These are phyloP conservation scores for Fusarium cyanostomum DNA, from an alignment of 2,329 filamentous ascomycete genomes.

Conservation along the genomic window DNA sequence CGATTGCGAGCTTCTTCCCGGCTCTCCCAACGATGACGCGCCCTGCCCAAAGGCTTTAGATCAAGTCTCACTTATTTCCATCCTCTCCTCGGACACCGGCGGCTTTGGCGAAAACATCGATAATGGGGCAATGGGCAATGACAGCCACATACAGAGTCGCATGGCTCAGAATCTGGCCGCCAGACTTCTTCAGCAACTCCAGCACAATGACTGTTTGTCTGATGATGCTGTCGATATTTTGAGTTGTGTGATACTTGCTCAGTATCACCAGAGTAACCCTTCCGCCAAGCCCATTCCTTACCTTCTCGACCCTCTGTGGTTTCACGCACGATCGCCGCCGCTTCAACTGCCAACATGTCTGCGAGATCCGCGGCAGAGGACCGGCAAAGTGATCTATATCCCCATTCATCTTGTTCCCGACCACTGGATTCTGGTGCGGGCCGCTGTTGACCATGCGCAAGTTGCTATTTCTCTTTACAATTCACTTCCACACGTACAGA, in stretches of 20 bases:
- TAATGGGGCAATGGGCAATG: not conserved
- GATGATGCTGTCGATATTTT: not conserved
- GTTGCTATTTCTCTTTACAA: not conserved
- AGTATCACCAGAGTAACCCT: not conserved
- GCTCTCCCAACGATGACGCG: not conserved
- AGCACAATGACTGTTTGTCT: not conserved
- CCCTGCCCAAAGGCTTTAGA: not conserved
- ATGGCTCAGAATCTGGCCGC: not conserved
- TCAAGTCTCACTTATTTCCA: not conserved
- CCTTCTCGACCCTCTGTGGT: not conserved
- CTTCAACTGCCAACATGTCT: not conserved
- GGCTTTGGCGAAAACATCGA: not conserved
- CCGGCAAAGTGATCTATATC: not conserved
- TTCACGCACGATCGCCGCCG: not conserved
- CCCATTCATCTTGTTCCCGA: not conserved
- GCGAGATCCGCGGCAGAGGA: not conserved
- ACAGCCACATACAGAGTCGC: not conserved
- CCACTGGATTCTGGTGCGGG: not conserved
- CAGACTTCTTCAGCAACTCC: not conserved
- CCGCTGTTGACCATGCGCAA: not conserved
- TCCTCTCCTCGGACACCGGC: not conserved
- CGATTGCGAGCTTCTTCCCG: not conserved
- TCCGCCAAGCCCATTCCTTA: not conserved
- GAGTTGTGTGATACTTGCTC: not conserved
- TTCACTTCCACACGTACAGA: not conserved